Conservation (phyloP, 1,284 basidiomycete genomes). For the Tilletia indica region DNA sequence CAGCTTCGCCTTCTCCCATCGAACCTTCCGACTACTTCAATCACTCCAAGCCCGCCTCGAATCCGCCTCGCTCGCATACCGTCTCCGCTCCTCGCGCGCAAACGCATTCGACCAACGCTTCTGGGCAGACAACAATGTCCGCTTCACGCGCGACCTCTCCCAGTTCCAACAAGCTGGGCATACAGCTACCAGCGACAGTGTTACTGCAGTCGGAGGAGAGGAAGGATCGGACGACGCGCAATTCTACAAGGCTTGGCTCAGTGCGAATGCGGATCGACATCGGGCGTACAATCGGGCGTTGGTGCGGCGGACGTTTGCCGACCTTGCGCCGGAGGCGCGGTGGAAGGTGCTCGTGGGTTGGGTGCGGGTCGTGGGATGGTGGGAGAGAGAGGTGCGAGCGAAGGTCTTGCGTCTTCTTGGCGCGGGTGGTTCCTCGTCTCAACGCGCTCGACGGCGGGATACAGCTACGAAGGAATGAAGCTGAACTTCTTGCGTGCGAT, state of each 20-base stretch:
- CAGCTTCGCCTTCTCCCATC: not conserved
- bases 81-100: slow-evolving; percentile 38
- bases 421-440: not conserved
- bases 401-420: not conserved
- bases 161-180: not conserved
- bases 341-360: slow-evolving; percentile 3
- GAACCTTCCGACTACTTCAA: slow-evolving; percentile 31
- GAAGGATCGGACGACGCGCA: slow-evolving; percentile 25
- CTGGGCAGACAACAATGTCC: slow-evolving; percentile 52
- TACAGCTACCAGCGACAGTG: not conserved
- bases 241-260: slow-evolving; percentile 52
- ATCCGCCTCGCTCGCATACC: slow-evolving; percentile 42
- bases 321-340: slow-evolving; percentile 30
- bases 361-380: slow-evolving; percentile 12
- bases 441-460: not conserved
- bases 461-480: not conserved
- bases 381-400: slow-evolving; percentile 6
- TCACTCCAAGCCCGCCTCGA: slow-evolving; percentile 37
- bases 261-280: slow-evolving; percentile 39
- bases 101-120: slow-evolving; percentile 53
- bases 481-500: no score
- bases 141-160: slow-evolving; percentile 41
- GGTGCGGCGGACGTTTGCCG: slow-evolving; percentile 39
- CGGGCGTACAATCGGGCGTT: slow-evolving; percentile 48
- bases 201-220: not conserved